Evolutionary conservation across 2,329 filamentous ascomycete genomes (phyloP).

Genomic region (Cryphonectria parasitica): DNA sequence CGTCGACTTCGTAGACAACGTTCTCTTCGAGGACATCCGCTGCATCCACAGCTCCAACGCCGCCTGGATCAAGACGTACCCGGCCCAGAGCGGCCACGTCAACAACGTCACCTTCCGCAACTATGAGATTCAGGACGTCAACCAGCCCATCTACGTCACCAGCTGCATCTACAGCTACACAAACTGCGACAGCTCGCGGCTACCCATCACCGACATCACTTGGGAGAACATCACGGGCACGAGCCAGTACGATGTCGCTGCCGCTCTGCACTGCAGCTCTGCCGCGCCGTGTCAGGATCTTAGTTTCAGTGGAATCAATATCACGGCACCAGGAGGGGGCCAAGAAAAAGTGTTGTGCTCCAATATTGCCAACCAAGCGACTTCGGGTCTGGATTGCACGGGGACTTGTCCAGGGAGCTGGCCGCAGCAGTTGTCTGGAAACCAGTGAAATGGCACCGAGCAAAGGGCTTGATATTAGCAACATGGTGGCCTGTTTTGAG

Average conservation of each 20-base stretch:
- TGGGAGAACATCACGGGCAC: slow-evolving; percentile 56
- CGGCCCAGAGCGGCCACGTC: slow-evolving; percentile 44
- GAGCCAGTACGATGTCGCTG: slow-evolving; percentile 51
- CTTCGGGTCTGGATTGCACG: slow-evolving; percentile 41
- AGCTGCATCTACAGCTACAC: slow-evolving; percentile 48
- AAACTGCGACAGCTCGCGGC: slow-evolving; percentile 45
- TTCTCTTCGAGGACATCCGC: slow-evolving; percentile 43
- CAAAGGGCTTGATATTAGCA: no score
- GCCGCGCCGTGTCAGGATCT: slow-evolving; percentile 49
- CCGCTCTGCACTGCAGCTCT: slow-evolving; percentile 49
- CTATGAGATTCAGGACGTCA: slow-evolving; percentile 45
- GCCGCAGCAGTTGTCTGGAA: slow-evolving; percentile 44
- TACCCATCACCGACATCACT: slow-evolving; percentile 50
- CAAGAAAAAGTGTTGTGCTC: slow-evolving; percentile 48
- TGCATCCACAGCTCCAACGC: slow-evolving; percentile 45
- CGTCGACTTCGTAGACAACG: slow-evolving; percentile 43
- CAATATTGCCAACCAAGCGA: slow-evolving; percentile 44
- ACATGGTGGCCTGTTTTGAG: background rate
- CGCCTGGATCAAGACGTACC: slow-evolving; percentile 49
- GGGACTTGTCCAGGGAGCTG: slow-evolving; percentile 43
- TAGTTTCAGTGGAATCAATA: slow-evolving; percentile 50
- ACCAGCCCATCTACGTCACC: slow-evolving; percentile 54
- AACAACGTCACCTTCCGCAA: slow-evolving; percentile 50
- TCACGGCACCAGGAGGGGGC: slow-evolving; percentile 46
- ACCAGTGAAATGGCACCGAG: slow-evolving; percentile 22